phyloP scores from a whole-genome alignment of 805 yeast species.

The Blastobotrys attinorum region DNA sequence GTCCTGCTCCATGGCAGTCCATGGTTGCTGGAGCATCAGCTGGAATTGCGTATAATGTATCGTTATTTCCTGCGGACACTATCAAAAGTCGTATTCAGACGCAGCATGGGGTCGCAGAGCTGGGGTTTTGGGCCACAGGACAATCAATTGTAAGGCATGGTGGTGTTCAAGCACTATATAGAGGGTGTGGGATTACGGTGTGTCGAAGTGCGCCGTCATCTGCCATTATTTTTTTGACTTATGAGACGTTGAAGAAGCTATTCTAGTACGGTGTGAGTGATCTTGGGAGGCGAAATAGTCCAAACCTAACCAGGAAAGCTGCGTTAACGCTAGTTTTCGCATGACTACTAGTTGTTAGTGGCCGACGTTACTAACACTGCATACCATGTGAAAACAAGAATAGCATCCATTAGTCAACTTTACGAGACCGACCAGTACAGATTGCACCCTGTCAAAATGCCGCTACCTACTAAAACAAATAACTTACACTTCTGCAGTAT shows the following conservation, averaged over 20 bases:
- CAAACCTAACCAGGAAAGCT: no score
- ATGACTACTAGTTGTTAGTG: no score
- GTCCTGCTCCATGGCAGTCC: conserved; percentile 39
- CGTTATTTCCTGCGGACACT: conserved; percentile 85
- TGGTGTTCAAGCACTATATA: conserved; percentile 68
- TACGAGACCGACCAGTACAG: no score
- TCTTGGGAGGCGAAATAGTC: no score
- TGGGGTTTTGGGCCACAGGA: conserved; percentile 34
- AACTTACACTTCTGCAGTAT: no score
- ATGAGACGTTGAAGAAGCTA: conserved; percentile 40
- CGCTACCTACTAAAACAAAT: no score
- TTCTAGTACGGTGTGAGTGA: no score
- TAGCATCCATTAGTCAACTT: no score
- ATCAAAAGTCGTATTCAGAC: conserved; percentile 83
- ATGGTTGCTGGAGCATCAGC: conserved; percentile 79
- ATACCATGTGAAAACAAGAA: no score
- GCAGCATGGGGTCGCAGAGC: conserved; percentile 28
- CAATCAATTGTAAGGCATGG: conserved; percentile 37
- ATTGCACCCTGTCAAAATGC: no score
- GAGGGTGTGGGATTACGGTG: conserved; percentile 79
- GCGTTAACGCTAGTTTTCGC: no score
- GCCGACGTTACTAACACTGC: no score
- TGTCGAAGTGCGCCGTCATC: conserved; percentile 82
- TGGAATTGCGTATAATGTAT: conserved; percentile 71
- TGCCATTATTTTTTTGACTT: conserved; percentile 75